Conservation (phyloP, 169 alveolate species). For the Perkinsus marinus region DNA sequence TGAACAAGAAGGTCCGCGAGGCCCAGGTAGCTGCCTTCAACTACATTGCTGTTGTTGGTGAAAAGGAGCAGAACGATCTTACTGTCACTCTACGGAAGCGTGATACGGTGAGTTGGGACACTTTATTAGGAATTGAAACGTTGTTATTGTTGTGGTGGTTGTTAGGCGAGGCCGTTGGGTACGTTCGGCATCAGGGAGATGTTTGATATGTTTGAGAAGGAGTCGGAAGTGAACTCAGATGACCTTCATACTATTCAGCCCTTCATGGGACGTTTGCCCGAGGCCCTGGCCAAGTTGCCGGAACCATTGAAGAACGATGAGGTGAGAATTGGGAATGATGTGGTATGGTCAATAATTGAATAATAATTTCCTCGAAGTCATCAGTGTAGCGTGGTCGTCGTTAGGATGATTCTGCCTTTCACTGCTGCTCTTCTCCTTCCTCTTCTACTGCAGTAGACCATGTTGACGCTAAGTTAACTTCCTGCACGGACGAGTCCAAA, state of each 20-base stretch:
- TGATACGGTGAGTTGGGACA: slow-evolving; percentile 44
- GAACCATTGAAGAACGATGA: not conserved
- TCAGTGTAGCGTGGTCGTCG: not conserved
- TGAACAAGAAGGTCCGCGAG: slow-evolving; percentile 87
- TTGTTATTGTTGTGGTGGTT: too few species aligned
- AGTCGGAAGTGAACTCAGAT: not conserved
- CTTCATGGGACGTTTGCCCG: not conserved
- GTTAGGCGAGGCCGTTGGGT: not conserved
- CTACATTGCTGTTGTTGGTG: slow-evolving; percentile 91
- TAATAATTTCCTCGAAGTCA: too few species aligned
- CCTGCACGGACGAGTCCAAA: too few species aligned
- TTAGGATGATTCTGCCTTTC: not conserved
- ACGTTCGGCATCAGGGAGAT: not conserved
- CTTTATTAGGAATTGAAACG: too few species aligned
- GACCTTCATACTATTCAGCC: not conserved
- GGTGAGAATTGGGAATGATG: not conserved
- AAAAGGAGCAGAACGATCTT: slow-evolving; percentile 70
- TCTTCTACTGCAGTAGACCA: too few species aligned
- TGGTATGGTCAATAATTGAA: not conserved
- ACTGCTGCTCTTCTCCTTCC: not conserved
- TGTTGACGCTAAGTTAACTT: too few species aligned
- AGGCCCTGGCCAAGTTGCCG: not conserved
- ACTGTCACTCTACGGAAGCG: slow-evolving; percentile 69
- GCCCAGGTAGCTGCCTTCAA: slow-evolving; percentile 85
- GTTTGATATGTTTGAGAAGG: slow-evolving; percentile 1